Percentiles rank a stretch among this genome's conserved stretches.
Conservation (phyloP, 1,284 basidiomycete genomes). For the Sphaerobolus stellatus region DNA sequence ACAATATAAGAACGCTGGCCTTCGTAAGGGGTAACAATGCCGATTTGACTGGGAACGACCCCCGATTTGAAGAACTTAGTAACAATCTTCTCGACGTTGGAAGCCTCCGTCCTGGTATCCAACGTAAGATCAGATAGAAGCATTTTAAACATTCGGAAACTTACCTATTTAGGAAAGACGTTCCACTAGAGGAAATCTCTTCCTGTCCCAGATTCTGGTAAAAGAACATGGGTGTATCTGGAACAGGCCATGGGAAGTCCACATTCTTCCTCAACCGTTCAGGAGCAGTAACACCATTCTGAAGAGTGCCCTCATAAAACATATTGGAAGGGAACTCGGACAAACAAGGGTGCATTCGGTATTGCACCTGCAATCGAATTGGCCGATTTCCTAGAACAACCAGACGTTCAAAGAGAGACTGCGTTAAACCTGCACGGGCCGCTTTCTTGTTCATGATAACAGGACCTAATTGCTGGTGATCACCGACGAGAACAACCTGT, state of each 20-base stretch:
- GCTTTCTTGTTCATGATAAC: slow-evolving; percentile 99
- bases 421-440: slow-evolving; percentile 93
- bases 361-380: slow-evolving; percentile 98
- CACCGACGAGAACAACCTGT: slow-evolving; percentile 97
- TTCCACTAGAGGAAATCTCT: slow-evolving; percentile 97
- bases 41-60: slow-evolving; percentile 93
- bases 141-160: slow-evolving; percentile 20
- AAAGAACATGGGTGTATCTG: slow-evolving; percentile 99
- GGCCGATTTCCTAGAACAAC: slow-evolving; percentile 95
- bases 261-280: slow-evolving; percentile 96
- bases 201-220: slow-evolving; percentile 99
- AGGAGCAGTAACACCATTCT: slow-evolving; percentile 98
- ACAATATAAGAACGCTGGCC: slow-evolving; percentile 99
- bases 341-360: slow-evolving; percentile 99
- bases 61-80: slow-evolving; percentile 99
- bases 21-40: slow-evolving; percentile 98
- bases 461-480: slow-evolving; percentile 96
- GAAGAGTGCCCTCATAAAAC: slow-evolving; percentile 99
- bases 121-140: slow-evolving; percentile 17
- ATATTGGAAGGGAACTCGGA: slow-evolving; percentile 99
- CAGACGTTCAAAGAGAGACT: slow-evolving; percentile 96
- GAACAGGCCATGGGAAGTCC: slow-evolving; percentile 98
- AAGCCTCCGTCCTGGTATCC: slow-evolving; percentile 88
- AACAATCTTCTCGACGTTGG: slow-evolving; percentile 99
- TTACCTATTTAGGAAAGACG: slow-evolving; percentile 93